These are phyloP conservation scores for Turritis glabra DNA, from an alignment of 345 rosid species.

Conservation along the genomic window DNA sequence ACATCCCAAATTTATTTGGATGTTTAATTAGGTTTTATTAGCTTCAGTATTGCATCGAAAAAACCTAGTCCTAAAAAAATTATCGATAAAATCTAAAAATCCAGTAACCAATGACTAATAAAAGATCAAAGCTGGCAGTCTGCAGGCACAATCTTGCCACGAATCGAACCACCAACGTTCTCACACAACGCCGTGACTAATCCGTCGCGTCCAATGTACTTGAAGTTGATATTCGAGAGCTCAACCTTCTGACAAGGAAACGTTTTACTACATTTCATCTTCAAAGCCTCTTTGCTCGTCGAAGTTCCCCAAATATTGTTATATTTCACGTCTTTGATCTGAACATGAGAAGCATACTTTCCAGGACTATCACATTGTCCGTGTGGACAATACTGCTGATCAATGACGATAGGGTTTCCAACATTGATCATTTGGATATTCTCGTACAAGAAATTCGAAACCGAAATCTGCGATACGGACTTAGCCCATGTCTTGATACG, in stretches of 20 bases:
- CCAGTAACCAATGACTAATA: not conserved
- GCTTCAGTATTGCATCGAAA: not conserved
- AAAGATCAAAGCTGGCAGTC: constrained; percentile 18
- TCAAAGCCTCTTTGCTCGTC: constrained; percentile 33
- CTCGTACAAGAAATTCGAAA: constrained; percentile 33
- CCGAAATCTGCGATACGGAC: constrained; percentile 14
- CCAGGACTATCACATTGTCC: constrained; percentile 21
- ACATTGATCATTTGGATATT: constrained; percentile 37
- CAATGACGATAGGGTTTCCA: constrained; percentile 35
- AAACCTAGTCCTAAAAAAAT: not conserved
- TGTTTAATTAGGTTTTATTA: not conserved
- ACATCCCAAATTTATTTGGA: constrained; percentile 30
- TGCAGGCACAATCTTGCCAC: constrained; percentile 30
- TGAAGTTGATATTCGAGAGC: constrained; percentile 38
- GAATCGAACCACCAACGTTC: constrained; percentile 33
- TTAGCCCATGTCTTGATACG: constrained; percentile 41
- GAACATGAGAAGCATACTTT: constrained; percentile 41
- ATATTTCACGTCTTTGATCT: constrained; percentile 36
- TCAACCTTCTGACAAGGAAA: constrained; percentile 38
- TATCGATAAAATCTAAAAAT: not conserved
- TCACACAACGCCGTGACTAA: constrained; percentile 35
- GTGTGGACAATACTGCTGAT: constrained; percentile 40
- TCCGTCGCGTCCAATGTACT: constrained; percentile 6
- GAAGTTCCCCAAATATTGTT: constrained; percentile 47
- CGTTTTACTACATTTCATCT: constrained; percentile 36